A percentile compares a stretch with the other conserved stretches of the same genome.
Evolutionary conservation across 768 basidiomycete species (phyloP).

Genomic region (Steccherinum ochraceum): DNA sequence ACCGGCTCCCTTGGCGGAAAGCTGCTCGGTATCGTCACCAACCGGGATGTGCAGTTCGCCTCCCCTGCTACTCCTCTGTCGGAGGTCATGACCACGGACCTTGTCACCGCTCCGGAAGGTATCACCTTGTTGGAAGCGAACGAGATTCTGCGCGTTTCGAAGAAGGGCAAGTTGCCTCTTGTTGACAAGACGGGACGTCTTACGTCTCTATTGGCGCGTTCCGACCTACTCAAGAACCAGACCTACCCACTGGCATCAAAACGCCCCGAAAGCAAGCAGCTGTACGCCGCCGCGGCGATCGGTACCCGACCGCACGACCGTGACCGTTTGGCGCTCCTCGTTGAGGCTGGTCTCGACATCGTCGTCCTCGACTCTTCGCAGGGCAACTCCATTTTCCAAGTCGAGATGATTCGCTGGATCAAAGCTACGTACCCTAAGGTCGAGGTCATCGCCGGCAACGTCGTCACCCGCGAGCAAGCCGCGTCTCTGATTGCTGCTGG

Average conservation of each 20-base stretch:
- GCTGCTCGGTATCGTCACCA: slow-evolving; percentile 93
- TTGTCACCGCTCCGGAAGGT: slow-evolving; percentile 84
- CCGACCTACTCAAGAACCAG: slow-evolving; percentile 96
- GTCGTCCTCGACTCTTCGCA: slow-evolving; percentile 94
- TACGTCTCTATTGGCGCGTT: slow-evolving; percentile 85
- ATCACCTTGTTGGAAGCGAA: slow-evolving; percentile 92
- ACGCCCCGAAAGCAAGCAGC: slow-evolving; percentile 84
- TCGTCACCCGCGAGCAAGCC: slow-evolving; percentile 96
- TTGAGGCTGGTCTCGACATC: slow-evolving; percentile 93
- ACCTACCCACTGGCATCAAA: slow-evolving; percentile 94
- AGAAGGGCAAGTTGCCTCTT: slow-evolving; percentile 96
- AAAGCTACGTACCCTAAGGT: slow-evolving; percentile 79
- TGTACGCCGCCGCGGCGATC: slow-evolving; percentile 93
- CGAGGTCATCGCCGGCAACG: slow-evolving; percentile 95
- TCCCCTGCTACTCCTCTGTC: slow-evolving; percentile 56
- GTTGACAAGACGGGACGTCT: slow-evolving; percentile 62
- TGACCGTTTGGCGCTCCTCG: slow-evolving; percentile 79
- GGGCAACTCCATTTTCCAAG: slow-evolving; percentile 90
- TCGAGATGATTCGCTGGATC: slow-evolving; percentile 94
- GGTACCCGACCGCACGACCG: slow-evolving; percentile 88
- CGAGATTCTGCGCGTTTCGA: slow-evolving; percentile 88
- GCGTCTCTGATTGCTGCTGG: slow-evolving; percentile 90
- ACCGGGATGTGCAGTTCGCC: slow-evolving; percentile 94
- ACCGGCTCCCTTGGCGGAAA: slow-evolving; percentile 83
- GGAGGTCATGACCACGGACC: slow-evolving; percentile 83